phyloP scores from a whole-genome alignment of 2,329 filamentous ascomycete genomes.

The Teratosphaeria gauchensis region DNA sequence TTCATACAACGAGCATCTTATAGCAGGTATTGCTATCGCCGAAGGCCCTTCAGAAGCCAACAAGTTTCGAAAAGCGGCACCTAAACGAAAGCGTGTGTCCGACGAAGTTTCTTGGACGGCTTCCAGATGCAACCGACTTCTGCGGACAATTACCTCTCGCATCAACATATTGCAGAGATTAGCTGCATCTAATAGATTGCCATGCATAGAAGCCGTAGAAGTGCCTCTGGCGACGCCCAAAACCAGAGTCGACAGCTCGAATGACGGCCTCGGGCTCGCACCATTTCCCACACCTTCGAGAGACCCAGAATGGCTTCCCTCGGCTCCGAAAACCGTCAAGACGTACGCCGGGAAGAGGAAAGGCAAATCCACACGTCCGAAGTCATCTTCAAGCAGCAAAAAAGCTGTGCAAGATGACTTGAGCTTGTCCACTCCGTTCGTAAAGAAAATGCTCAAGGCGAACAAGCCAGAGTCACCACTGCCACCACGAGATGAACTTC shows the following conservation, averaged over 20 bases:
- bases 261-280: not conserved
- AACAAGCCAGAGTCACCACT: not conserved
- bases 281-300: not conserved
- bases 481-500: not conserved
- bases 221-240: no score
- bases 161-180: slow-evolving; percentile 29
- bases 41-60: not conserved
- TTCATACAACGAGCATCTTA: not conserved
- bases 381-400: not conserved
- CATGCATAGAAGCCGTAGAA: no score
- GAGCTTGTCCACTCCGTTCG: slow-evolving; percentile 10
- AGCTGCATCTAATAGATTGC: slow-evolving; percentile 1
- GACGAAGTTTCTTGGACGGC: slow-evolving; percentile 30
- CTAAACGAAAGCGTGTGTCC: slow-evolving; percentile 6
- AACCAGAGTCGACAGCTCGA: no score
- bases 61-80: not conserved
- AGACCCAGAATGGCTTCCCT: slow-evolving; percentile 13
- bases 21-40: not conserved
- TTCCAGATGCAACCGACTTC: slow-evolving; percentile 33
- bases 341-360: slow-evolving; percentile 1
- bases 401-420: not conserved
- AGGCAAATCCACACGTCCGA: not conserved
- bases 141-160: slow-evolving; percentile 33
- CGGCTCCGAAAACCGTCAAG: not conserved
- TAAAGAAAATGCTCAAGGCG: slow-evolving; percentile 10